Percentiles rank a stretch among this genome's conserved stretches.
These are phyloP conservation scores for Penicillium hesseltinei DNA, from an alignment of 2,329 filamentous ascomycete species.

Conservation along the genomic window DNA sequence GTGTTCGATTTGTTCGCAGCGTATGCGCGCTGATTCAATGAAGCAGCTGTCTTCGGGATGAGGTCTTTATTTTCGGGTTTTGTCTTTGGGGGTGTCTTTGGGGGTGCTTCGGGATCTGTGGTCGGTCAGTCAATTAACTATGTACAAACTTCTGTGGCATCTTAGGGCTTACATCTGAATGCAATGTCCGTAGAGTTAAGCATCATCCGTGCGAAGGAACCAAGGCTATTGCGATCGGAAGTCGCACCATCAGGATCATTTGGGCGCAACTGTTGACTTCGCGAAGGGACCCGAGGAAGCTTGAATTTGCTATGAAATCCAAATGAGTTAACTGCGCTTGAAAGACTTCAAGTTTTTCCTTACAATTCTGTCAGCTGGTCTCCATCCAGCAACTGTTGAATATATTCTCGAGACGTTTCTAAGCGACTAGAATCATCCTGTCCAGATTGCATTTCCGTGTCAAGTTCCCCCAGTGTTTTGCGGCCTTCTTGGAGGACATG, in stretches of 20 bases:
- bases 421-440: conserved; percentile 60
- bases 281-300: conserved; percentile 31
- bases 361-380: conserved; percentile 56
- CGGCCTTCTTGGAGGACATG: conserved; percentile 53
- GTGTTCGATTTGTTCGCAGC: conserved; percentile 45
- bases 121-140: conserved; percentile 15
- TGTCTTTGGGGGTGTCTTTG: conserved; percentile 22
- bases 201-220: conserved; percentile 56
- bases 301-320: conserved; percentile 43
- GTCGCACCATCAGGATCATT: conserved; percentile 20
- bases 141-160: not conserved
- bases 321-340: conserved; percentile 1
- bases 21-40: conserved; percentile 25
- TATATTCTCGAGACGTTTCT: conserved; percentile 69
- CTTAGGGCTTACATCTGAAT: conserved; percentile 42
- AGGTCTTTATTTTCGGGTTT: conserved; percentile 23
- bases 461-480: conserved; percentile 63
- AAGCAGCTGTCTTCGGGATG: conserved; percentile 22
- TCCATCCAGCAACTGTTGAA: conserved; percentile 70
- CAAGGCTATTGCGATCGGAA: conserved; percentile 40
- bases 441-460: conserved; percentile 64
- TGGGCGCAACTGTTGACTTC: conserved; percentile 18
- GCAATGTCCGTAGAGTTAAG: conserved; percentile 47
- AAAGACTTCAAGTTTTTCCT: conserved; percentile 10
- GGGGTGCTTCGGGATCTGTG: conserved; percentile 35